Evolutionary conservation across 2,329 filamentous ascomycete genomes (phyloP), one percentile per base, ranked within the genome.

Genomic region (Microascus cirrosus): DNA sequence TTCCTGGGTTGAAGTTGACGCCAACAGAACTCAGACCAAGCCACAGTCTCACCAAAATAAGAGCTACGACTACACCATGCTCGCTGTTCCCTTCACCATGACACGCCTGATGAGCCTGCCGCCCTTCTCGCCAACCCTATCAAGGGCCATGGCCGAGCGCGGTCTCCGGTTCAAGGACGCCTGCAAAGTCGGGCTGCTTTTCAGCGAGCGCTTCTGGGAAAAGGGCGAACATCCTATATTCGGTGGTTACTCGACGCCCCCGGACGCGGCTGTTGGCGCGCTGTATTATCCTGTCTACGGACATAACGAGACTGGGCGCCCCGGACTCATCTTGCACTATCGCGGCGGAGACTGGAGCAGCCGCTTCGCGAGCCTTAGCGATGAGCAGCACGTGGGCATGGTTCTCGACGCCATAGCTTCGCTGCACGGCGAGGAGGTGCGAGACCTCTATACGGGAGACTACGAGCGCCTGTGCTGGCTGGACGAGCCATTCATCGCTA

Each of bases 261-360:
- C 86, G 61, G 84, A 86, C 58, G 76, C 82, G 0, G 80, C 81
- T 28, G 76, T 87, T 58, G 81, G 82, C 25, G 76, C 69, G 53
- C 74, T 86, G 60, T 87, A 83, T 74, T 89, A 87, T 68, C 85
- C 85, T 0, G 78, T 79, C 6, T 87, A 87, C 71, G 74, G 81
- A 61, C 73, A 88, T 67, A 88, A 87, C 71, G 76, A 76, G 48
- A 81, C 78, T 0, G 79, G 82, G 28, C 28, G 28, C 0, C 83
- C 82, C 0, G 84, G 83, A 6, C 77, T 82, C 0, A 76, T 88
- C 51, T 74, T 88, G 1, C 84, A 74, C 1, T 80, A 76, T 24
- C 88, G 88, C 70, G 64, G 73, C 35, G 78, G 74, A 22, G 72
- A 73, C 15, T 66, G 69, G 64, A 71, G 67, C n/a, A 62, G 65